A percentile compares a stretch with the other conserved stretches of the same genome.
phyloP scores from a whole-genome alignment of 176 grass and related monocot genomes.

The Secale cereale region DNA sequence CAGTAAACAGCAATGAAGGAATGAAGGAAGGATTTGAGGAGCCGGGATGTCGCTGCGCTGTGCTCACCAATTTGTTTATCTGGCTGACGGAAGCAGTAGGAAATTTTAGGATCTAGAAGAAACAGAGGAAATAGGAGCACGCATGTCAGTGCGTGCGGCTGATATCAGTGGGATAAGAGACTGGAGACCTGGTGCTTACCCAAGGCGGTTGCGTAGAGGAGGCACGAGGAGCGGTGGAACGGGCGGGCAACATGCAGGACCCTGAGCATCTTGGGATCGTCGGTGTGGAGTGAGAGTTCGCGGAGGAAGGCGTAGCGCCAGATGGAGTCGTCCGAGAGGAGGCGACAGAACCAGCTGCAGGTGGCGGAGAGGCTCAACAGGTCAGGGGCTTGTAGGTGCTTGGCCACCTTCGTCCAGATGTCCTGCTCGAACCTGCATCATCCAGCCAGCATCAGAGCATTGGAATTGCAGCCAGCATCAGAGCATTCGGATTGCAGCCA shows the following conservation, averaged over 20 bases:
- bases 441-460: too few species aligned
- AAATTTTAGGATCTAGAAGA: constrained; percentile 36
- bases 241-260: neutral
- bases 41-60: neutral
- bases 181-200: constrained; percentile 22
- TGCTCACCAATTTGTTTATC: constrained; percentile 75
- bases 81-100: constrained; percentile 53
- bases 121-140: neutral
- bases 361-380: constrained; percentile 50
- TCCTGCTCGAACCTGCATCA: constrained; percentile 73
- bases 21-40: neutral
- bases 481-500: too few species aligned
- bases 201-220: constrained; percentile 63
- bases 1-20: neutral
- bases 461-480: too few species aligned
- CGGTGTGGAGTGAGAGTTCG: constrained; percentile 45
- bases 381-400: constrained; percentile 63
- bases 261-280: neutral
- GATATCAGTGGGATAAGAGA: neutral
- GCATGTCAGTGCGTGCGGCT: constrained; percentile 32
- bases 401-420: constrained; percentile 94
- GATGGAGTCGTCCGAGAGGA: constrained; percentile 67
- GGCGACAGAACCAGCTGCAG: constrained; percentile 65
- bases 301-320: constrained; percentile 81
- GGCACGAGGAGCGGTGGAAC: constrained; percentile 57